Evolutionary conservation across 164 flowering plant genomes (phyloP).

Genomic region (Stephania japonica): DNA sequence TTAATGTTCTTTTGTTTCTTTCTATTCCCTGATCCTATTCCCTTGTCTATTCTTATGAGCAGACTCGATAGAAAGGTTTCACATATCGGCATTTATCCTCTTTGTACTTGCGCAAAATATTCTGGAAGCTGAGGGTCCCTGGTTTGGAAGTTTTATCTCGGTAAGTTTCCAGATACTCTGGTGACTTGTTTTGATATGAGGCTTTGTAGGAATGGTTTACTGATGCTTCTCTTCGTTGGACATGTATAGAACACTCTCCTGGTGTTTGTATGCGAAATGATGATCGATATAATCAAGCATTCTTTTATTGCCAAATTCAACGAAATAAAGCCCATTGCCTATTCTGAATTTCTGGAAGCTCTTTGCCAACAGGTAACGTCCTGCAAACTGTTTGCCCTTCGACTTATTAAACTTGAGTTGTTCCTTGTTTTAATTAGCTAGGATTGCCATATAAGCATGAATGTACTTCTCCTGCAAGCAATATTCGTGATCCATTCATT

Average conservation of each 20-base stretch:
- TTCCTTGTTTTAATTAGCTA: not conserved
- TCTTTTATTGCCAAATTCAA: slow-evolving; percentile 97
- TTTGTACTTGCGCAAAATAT: slow-evolving; percentile 94
- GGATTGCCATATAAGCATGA: not conserved
- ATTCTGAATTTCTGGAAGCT: slow-evolving; percentile 93
- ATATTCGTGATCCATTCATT: no score
- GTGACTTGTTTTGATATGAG: not conserved
- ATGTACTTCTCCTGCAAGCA: not conserved
- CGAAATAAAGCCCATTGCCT: slow-evolving; percentile 74
- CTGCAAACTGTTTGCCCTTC: not conserved
- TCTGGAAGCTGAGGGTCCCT: slow-evolving; percentile 93
- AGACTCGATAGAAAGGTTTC: slow-evolving; percentile 97
- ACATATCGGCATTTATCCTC: slow-evolving; percentile 77
- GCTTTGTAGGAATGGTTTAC: not conserved
- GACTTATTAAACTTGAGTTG: not conserved
- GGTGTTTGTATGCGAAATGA: slow-evolving; percentile 76
- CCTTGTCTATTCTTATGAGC: slow-evolving; percentile 18
- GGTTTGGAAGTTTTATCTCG: slow-evolving; percentile 74
- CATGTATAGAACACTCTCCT: slow-evolving; percentile 64
- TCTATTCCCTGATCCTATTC: not conserved
- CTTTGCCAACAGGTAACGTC: slow-evolving; percentile 82
- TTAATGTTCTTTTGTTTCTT: not conserved
- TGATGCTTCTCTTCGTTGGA: slow-evolving; percentile 15
- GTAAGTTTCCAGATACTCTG: slow-evolving; percentile 42
- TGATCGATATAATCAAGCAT: slow-evolving; percentile 84